Base-by-base conservation (phyloP, 2,329 filamentous ascomycete genomes). In the Clarireedia sp. region DNA sequence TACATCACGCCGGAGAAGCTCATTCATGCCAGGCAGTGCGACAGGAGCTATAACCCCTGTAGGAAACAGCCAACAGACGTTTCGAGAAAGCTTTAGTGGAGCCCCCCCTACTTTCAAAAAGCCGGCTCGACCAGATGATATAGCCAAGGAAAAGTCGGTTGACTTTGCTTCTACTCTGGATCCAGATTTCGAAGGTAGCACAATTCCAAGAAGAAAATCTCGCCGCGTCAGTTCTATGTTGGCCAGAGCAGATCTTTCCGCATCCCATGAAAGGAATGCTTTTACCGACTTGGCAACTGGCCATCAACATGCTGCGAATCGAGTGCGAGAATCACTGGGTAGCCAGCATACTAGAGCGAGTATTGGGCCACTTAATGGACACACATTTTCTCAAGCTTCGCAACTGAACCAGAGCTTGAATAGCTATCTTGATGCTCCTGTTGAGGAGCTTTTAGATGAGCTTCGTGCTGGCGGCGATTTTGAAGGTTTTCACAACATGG, bases 181-280 rank as follows among this genome's bases (percentile, higher is more conserved):
- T 54, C 80, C 87, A 43, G 86, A 90, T 55, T 78, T 78, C 51
- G 75, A 79, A 54, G 75, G 73, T 10, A 67, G 70, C n/a, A 75
- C 77, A 16, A 75, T 75, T 12, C 78, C 77, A 0, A 73, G 82
- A 51, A 75, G 82, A 57, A 82, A 81, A 59, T 86, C 82, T 17
- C 83, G 94, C 44, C 82, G 94, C 50, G 87, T 97, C 24, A 99
- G 94, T 73, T 97, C 92, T 16, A 80, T 96, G 72, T 77, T 96
- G 52, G 91, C 91, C 16, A 80, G 92, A 64, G 87, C 89, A 33
- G 92, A 96, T 67, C 75, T 96, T 19, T 92, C 89, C 0, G 86
- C 89, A 9, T 94, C 86, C 16, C 88, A 92, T 61, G 90, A 95
- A 63, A 80, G 88, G 64, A 78, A 85, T 1, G 80, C 85, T n/a